These are phyloP conservation scores for Ogataea angusta DNA, from an alignment of 805 yeast species.

Conservation along the genomic window DNA sequence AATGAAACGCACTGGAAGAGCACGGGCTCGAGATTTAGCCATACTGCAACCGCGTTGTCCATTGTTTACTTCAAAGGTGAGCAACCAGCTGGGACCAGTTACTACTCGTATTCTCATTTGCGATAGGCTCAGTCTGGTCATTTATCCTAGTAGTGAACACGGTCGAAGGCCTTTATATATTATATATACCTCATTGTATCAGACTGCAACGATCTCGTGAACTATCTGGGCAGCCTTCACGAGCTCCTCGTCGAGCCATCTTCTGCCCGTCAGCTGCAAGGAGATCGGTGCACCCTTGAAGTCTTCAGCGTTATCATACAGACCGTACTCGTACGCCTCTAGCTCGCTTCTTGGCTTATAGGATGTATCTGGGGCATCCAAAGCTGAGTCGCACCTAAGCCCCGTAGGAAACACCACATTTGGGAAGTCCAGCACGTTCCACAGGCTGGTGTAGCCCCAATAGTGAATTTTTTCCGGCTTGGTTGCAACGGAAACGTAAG, in stretches of 20 bases:
- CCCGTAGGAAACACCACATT: conserved; percentile 59
- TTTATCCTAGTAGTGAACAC: too few relatives aligned
- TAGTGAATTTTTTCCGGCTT: conserved; percentile 55
- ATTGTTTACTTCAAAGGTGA: too few relatives aligned
- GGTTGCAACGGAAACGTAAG: conserved; percentile 65
- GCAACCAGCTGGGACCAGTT: too few relatives aligned
- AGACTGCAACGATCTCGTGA: conserved; percentile 25
- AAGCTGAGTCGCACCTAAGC: conserved; percentile 40
- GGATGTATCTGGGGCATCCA: conserved; percentile 21
- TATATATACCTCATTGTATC: too few relatives aligned
- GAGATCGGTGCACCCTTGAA: conserved; percentile 47
- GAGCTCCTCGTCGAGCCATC: conserved; percentile 49
- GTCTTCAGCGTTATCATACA: conserved; percentile 34
- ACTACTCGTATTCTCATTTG: too few relatives aligned
- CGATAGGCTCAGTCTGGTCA: too few relatives aligned
- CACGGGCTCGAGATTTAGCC: too few relatives aligned
- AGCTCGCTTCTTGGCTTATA: conserved; percentile 22
- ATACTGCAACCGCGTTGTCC: too few relatives aligned
- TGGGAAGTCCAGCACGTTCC: conserved; percentile 68
- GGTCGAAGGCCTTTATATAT: too few relatives aligned
- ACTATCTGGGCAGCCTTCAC: conserved; percentile 44
- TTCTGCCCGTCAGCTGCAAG: conserved; percentile 47
- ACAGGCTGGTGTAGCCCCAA: conserved; percentile 74
- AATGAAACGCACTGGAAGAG: too few relatives aligned
- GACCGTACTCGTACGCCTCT: conserved; percentile 33